phyloP scores from a whole-genome alignment of 805 yeast species.

The Jamesozyma hellenica region DNA sequence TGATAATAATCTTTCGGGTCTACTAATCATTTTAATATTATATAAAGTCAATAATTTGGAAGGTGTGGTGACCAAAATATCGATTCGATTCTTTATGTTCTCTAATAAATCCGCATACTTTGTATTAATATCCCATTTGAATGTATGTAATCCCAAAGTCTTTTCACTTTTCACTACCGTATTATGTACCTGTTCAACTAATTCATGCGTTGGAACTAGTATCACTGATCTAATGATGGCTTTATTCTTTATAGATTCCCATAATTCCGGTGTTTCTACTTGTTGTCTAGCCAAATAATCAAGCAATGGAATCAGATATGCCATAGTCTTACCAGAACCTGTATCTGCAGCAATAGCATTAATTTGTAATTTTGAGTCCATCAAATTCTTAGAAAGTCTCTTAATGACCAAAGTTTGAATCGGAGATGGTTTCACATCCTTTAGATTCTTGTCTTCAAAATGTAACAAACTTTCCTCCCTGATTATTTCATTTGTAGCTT shows the following conservation, averaged over 20 bases:
- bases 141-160: conserved; percentile 34
- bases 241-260: conserved; percentile 28
- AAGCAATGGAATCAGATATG: conserved; percentile 69
- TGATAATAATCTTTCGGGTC: conserved; percentile 33
- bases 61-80: conserved; percentile 80
- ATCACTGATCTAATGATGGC: conserved; percentile 58
- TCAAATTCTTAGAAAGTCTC: conserved; percentile 24
- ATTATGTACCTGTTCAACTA: conserved; percentile 66
- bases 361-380: conserved; percentile 39
- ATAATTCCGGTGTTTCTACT: conserved; percentile 27
- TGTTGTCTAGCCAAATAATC: conserved; percentile 58
- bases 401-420: conserved; percentile 70
- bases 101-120: conserved; percentile 44
- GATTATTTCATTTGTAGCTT: conserved; percentile 47
- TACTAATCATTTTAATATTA: conserved; percentile 28
- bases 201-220: conserved; percentile 83
- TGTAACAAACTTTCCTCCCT: conserved; percentile 34
- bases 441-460: conserved; percentile 9
- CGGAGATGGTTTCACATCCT: conserved; percentile 49
- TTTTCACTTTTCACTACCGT: conserved; percentile 29
- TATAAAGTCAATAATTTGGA: conserved; percentile 44
- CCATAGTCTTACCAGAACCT: conserved; percentile 94
- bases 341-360: conserved; percentile 91
- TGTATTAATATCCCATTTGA: conserved; percentile 55
- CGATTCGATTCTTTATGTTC: conserved; percentile 46